Evolutionary conservation across 2,329 filamentous ascomycete species (phyloP).

Genomic region (Chaetothyriales sp.): DNA sequence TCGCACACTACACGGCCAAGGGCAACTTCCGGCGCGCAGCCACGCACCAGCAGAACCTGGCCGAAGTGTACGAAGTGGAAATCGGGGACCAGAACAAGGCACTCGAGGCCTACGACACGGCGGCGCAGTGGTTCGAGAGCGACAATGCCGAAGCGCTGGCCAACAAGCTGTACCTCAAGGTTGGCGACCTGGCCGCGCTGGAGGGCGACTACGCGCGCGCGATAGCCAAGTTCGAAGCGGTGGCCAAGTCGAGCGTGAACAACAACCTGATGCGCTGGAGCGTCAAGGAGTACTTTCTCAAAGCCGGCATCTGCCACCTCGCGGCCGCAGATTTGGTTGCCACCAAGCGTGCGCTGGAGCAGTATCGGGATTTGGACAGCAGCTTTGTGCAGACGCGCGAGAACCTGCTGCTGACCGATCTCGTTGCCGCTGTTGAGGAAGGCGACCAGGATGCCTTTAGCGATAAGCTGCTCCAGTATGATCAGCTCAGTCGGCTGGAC

Average conservation of each 20-base stretch:
- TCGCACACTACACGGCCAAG: slow-evolving; percentile 74
- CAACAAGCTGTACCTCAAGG: slow-evolving; percentile 88
- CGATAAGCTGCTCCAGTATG: slow-evolving; percentile 76
- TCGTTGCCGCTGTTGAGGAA: slow-evolving; percentile 60
- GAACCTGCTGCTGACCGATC: slow-evolving; percentile 63
- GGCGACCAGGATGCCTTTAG: slow-evolving; percentile 72
- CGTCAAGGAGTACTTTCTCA: slow-evolving; percentile 91
- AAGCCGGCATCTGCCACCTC: slow-evolving; percentile 83
- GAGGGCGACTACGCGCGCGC: slow-evolving; percentile 74
- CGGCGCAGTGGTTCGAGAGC: slow-evolving; percentile 77
- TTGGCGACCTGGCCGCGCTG: slow-evolving; percentile 72
- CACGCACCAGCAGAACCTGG: slow-evolving; percentile 77
- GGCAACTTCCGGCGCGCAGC: slow-evolving; percentile 87
- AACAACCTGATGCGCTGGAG: slow-evolving; percentile 91
- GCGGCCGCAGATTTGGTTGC: slow-evolving; percentile 64
- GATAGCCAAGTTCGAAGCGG: slow-evolving; percentile 70
- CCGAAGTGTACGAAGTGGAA: slow-evolving; percentile 72
- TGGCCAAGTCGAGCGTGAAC: slow-evolving; percentile 61
- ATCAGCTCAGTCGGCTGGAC: slow-evolving; percentile 84
- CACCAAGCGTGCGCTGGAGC: slow-evolving; percentile 63
- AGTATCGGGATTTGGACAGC: slow-evolving; percentile 67
- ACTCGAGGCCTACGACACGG: slow-evolving; percentile 68
- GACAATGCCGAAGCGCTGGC: slow-evolving; percentile 78
- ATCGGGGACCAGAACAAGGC: slow-evolving; percentile 65
- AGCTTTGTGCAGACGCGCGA: slow-evolving; percentile 67